phyloP scores from a whole-genome alignment of 331 rosid genomes.

The Stylosanthes scabra region DNA sequence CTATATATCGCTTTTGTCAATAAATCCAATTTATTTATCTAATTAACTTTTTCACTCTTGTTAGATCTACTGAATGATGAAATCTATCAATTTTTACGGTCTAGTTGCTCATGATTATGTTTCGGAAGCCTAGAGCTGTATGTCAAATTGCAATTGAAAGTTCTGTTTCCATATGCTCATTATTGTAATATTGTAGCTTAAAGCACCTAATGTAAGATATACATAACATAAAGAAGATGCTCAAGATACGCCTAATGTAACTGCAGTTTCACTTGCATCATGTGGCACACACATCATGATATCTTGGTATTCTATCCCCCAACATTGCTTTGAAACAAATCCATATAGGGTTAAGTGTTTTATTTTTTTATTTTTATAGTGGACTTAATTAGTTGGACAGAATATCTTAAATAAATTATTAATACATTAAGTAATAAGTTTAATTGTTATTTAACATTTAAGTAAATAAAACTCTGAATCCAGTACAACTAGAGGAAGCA shows the following conservation, averaged over 20 bases:
- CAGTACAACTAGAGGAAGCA: neutral
- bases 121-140: neutral
- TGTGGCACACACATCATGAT: neutral
- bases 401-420: neutral
- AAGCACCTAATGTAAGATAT: neutral
- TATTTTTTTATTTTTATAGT: no score
- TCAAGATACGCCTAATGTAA: neutral
- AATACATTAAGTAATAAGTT: neutral
- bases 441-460: neutral
- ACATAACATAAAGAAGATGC: neutral
- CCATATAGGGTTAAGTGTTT: neutral
- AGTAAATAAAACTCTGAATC: neutral
- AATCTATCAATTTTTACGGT: neutral
- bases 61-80: neutral
- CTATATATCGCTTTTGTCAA: neutral
- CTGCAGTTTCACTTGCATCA: neutral
- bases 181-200: neutral
- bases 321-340: neutral
- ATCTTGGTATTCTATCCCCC: neutral
- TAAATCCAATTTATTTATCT: neutral
- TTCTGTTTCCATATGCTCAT: neutral
- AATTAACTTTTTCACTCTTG: neutral
- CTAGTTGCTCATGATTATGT: neutral
- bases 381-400: neutral
- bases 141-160: neutral